Conservation (phyloP, 2,329 filamentous ascomycete genomes). For the Plectosphaerella cucumerina region DNA sequence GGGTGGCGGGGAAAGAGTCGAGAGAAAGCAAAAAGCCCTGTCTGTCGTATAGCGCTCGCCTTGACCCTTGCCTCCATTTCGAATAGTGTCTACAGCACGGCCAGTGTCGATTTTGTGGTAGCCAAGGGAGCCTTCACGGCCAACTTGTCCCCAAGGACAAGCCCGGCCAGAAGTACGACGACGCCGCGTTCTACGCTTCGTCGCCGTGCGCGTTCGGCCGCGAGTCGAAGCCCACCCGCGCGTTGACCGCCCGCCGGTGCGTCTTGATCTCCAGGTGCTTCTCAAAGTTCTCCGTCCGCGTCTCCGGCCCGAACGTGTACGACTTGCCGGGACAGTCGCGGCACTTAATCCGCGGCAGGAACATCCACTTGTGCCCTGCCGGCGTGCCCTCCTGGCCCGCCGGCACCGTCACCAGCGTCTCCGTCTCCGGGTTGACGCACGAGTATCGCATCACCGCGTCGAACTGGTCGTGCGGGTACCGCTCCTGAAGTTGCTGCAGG, state of each 20-base stretch:
- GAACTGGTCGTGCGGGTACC: conserved; percentile 78
- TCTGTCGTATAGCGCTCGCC: no score
- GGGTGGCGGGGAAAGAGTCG: no score
- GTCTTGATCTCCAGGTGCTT: conserved; percentile 82
- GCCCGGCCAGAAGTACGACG: no score
- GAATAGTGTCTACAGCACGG: no score
- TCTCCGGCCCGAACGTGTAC: conserved; percentile 85
- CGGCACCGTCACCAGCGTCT: conserved; percentile 53
- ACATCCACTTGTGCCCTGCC: conserved; percentile 70
- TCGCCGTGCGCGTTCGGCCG: conserved; percentile 3
- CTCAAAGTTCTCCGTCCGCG: conserved; percentile 86
- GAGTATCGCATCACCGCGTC: conserved; percentile 90
- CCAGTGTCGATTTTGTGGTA: no score
- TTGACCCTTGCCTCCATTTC: no score
- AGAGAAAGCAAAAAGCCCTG: no score
- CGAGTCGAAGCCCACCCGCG: conserved; percentile 21
- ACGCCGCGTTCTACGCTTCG: no score
- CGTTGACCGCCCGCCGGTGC: conserved; percentile 66
- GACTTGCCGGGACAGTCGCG: conserved; percentile 90
- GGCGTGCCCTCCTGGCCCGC: conserved; percentile 47
- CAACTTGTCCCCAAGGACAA: no score
- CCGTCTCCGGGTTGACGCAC: conserved; percentile 69
- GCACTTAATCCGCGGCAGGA: conserved; percentile 84
- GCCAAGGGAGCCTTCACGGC: no score
- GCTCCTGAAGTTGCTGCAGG: conserved; percentile 64